Percentiles rank a stretch among this genome's conserved stretches.
Conservation (phyloP, 2,329 filamentous ascomycete species). For the Nemania sp. region DNA sequence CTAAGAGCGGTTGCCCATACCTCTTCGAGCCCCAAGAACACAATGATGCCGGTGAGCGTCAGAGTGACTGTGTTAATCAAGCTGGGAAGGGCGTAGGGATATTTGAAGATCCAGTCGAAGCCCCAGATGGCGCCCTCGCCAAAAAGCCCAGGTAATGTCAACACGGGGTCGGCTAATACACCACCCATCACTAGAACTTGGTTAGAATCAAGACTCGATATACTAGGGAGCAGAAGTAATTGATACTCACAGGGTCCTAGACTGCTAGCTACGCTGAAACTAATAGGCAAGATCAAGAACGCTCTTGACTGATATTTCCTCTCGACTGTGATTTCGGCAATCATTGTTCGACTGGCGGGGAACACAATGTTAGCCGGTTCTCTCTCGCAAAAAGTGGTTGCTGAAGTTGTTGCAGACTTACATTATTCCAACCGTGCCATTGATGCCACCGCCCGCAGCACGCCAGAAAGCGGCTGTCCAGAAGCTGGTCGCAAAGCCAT, state of each 20-base stretch:
- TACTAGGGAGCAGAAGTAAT: constrained; percentile 1
- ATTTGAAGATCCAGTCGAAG: constrained; percentile 72
- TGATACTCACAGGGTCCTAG: constrained; percentile 57
- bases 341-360: constrained; percentile 58
- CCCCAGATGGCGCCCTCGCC: constrained; percentile 69
- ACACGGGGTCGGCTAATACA: constrained; percentile 73
- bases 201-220: constrained; percentile 28
- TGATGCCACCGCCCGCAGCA: constrained; percentile 69
- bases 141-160: constrained; percentile 72
- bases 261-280: constrained; percentile 61
- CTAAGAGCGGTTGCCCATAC: constrained; percentile 49
- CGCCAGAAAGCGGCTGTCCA: constrained; percentile 73
- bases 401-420: constrained; percentile 46
- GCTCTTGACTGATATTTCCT: constrained; percentile 62
- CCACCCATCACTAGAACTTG: constrained; percentile 67
- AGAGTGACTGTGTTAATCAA: constrained; percentile 73
- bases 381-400: background rate
- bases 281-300: constrained; percentile 61
- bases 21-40: constrained; percentile 76
- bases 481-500: constrained; percentile 78
- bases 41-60: constrained; percentile 62
- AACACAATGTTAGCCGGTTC: constrained; percentile 12
- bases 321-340: constrained; percentile 62
- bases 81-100: constrained; percentile 78
- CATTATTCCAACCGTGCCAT: constrained; percentile 64